Base-by-base conservation (phyloP, 345 rosid species). In the Camelina neglecta region DNA sequence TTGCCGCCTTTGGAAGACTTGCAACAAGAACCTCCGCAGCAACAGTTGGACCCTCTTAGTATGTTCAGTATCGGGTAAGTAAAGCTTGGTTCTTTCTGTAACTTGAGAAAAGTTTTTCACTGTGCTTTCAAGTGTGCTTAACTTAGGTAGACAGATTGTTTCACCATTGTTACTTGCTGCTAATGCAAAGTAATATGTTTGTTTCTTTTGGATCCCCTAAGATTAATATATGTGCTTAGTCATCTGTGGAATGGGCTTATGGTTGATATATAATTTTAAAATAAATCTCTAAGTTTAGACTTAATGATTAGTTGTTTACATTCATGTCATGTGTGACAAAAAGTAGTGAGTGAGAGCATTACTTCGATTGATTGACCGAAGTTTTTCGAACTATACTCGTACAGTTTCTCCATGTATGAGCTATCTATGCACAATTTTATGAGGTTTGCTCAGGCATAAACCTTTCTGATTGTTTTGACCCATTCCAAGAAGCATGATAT, bases 11-110 rank as follows among this genome's bases (percentile, higher is more conserved):
- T 84, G 72, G 83, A 87, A 51, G 83, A 78, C 11, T 53, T 70
- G 35, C 71, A 45, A 54, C 64, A 62, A 29, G 65, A 82, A 33
- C 84, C 77, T 60, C 83, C 83, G 69, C 84, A 72, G 66, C 83
- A 75, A 5, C 90, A 87, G 81, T 84, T 91, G 26, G 96, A 91
- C 65, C 97, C 93, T 24, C 81, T 93, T 76, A 92, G 93, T 86
- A 88, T 91, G 69, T 85, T 91, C 71, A 87, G 90, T 71, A 88
- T 93, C 65, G 96, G 93, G 94, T 93, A 79, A 50, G 60, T 63
- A 41, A 23, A 24, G 51, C 18, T 51, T 33, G 20, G 35, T 20
- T 48, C 18, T 16, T 11, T 18, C 26, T 49, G 13, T 8, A 45
- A 8, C 36, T 61, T 21, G 1, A 8, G 2, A 61, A 42, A 60